Conservation (phyloP, 768 basidiomycete species). For the Candolleomyces efflorescens region DNA sequence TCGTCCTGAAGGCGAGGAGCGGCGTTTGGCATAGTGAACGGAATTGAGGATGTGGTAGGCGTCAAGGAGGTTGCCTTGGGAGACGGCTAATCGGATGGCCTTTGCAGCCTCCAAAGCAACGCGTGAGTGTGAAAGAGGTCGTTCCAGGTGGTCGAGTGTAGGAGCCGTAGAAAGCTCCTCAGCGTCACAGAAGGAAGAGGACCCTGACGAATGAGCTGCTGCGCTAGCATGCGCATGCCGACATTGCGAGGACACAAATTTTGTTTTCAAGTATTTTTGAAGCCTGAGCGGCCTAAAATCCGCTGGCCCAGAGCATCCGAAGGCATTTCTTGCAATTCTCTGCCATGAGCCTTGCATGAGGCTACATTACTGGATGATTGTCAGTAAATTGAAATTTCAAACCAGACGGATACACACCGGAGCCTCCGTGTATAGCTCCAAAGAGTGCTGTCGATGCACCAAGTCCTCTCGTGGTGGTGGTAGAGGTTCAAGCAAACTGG, state of each 20-base stretch:
- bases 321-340: conserved; percentile 43
- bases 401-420: no score
- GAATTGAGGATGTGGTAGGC: conserved; percentile 59
- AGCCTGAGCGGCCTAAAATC: neutral
- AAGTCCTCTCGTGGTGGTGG: neutral
- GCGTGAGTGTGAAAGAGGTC: conserved; percentile 11
- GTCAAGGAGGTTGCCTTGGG: conserved; percentile 39
- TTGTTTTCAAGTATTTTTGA: neutral
- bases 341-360: conserved; percentile 72
- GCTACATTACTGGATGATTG: conserved; percentile 46
- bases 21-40: conserved; percentile 35
- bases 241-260: neutral
- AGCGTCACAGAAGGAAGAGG: neutral
- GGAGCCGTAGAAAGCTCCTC: neutral
- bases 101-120: conserved; percentile 36
- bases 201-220: neutral
- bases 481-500: neutral
- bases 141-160: neutral
- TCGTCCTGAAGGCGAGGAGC: neutral
- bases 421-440: no score
- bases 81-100: conserved; percentile 46
- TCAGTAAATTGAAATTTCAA: no score
- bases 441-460: no score
- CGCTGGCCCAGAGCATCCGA: conserved; percentile 12
- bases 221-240: neutral